Base-by-base conservation (phyloP, 2,329 filamentous ascomycete species). In the Neonectria magnoliae region DNA sequence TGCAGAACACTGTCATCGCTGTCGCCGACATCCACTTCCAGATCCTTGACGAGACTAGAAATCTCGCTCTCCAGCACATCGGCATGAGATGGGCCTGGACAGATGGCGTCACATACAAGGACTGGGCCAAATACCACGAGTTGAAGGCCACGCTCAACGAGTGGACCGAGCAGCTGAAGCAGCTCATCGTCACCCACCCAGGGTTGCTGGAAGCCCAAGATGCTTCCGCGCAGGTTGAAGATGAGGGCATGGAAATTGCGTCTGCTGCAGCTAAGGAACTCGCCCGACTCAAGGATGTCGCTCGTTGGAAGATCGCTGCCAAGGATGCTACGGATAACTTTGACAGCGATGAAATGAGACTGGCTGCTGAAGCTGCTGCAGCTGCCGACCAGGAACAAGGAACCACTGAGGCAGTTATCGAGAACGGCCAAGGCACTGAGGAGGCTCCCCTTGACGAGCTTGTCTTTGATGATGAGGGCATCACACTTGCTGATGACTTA, bases 81-180 rank as follows among this genome's bases (percentile, higher is more conserved):
- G 94, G 94, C 61, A 95, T 97, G 89, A 88, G 88, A 75, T 99
- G 96, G 94, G 94, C 95, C 13, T 97, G 93, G 91, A 96, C 94
- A 81, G 94, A 98, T 62, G 93, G 93, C 33, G 88, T 99, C 66
- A 97, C 95, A 1, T 98, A 99, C 84, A 94, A 97, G 78, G 94
- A 99, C 78, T 99, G 96, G 96, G 89, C 91, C 64, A 96, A 95
- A 77, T 99, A 97, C 76, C 94, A 98, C 77, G 89, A 92, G 64
- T 84, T 99, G 62, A 97, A 93, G 81, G 88, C 87, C 58, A 91
- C 92, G 13, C 92, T 98, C 57, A 90, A 91, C 52, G 89, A 93
- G 73, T 98, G 95, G 94, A 91, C 93, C 60, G 85, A 88, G 38
- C 93, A 97, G 71, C 89, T 99, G 52, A 90, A 93, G 76, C 84